Evolutionary conservation across 2,329 filamentous ascomycete genomes (phyloP), one percentile per base, ranked within the genome.

Genomic region (Colletotrichum tanaceti): DNA sequence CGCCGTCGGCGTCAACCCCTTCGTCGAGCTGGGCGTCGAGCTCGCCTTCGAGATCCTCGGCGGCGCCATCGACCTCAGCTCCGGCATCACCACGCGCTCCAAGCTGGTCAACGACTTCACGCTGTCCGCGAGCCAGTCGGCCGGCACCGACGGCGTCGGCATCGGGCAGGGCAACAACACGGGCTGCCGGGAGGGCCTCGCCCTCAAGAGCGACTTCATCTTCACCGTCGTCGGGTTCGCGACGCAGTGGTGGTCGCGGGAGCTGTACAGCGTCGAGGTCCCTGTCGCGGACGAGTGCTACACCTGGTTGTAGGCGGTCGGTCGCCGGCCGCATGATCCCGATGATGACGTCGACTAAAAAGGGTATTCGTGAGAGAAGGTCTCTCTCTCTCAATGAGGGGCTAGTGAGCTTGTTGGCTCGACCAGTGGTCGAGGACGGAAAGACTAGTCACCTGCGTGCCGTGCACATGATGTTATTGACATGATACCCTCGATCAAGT

Each of bases 261-360:
- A 71, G 28, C 60, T 76, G 3, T 76, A 75, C 65, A 74, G 63
- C 50, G 71, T 74, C 4, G 70, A 68, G 11, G 70, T 76, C 4
- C 74, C 74, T 3, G 73, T 76, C 46, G 74, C 72, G 5, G 66
- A 74, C 43, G 60, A 74, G 70, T 76, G 75, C 58, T 76, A 76
- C 58, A 67, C 72, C 18, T 74, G 73, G 73, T 18, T 54, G 49
- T 71, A 41, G 64, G 28, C 14, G 14, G 20, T 4, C 39, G 50
- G 16, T 7, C 11, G 4, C 20, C 16, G 14, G 14, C 46, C 18
- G 22, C 28, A 28, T 28, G 28, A 6, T 28, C 28, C 28, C n/a
- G 28, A 28, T 7, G 46, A 43, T 7, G 18, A 4, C 5, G 22
- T 49, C 10, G 2, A 2, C 46, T 14, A 22, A 49, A 3, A 50